A percentile compares a stretch with the other conserved stretches of the same genome.
phyloP scores from a whole-genome alignment of 495 filamentous ascomycete species.

The Penicillium alfredii region DNA sequence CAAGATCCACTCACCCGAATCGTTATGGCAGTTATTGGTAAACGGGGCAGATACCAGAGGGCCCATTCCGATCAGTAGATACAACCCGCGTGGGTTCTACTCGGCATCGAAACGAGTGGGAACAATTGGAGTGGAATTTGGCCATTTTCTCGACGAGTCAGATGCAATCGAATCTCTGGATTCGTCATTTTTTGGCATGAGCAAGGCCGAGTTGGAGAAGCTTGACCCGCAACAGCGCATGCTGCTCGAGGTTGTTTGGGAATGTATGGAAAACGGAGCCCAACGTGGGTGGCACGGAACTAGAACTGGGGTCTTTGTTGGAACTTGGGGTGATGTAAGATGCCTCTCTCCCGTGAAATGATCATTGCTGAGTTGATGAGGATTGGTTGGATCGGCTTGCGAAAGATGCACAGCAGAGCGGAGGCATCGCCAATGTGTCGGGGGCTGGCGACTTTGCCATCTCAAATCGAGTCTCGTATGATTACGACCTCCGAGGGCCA shows the following conservation, averaged over 20 bases:
- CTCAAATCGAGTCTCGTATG: neutral
- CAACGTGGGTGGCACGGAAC: conserved; percentile 16
- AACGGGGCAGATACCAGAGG: conserved; percentile 31
- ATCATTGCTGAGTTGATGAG: too few species aligned
- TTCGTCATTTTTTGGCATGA: conserved; percentile 32
- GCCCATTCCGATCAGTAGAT: conserved; percentile 32
- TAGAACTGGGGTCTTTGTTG: neutral
- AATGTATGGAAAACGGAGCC: conserved; percentile 39
- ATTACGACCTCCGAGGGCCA: neutral
- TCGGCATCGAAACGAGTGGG: conserved; percentile 7
- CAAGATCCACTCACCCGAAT: conserved; percentile 19
- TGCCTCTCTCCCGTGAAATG: too few species aligned
- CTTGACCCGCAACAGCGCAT: conserved; percentile 55
- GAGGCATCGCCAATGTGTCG: neutral
- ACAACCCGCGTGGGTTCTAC: conserved; percentile 31
- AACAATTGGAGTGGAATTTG: conserved; percentile 39
- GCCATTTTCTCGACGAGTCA: conserved; percentile 49
- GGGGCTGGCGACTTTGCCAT: neutral
- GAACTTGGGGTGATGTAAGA: too few species aligned
- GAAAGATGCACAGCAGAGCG: neutral
- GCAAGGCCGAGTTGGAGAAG: conserved; percentile 36
- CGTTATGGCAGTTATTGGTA: conserved; percentile 41
- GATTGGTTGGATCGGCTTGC: neutral
- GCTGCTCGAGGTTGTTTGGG: conserved; percentile 46
- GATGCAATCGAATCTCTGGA: conserved; percentile 20